These are phyloP conservation scores for Nicotiana attenuata DNA, from an alignment of 257 asterid species.

Conservation along the genomic window DNA sequence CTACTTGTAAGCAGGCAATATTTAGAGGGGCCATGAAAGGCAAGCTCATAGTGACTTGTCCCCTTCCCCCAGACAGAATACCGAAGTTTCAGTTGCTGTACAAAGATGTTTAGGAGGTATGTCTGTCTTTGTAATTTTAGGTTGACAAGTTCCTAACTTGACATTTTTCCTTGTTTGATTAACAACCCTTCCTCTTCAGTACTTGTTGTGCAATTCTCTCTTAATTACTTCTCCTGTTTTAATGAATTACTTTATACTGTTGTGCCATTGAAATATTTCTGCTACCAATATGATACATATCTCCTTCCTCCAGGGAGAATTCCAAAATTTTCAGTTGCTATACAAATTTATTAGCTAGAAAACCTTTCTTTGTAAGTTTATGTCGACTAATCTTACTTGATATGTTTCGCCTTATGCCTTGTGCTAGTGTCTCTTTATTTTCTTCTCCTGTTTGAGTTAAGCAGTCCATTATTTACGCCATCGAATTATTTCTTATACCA, in stretches of 20 bases:
- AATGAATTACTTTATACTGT: neutral
- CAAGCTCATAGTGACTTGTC: conserved; percentile 80
- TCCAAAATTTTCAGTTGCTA: neutral
- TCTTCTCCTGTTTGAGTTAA: neutral
- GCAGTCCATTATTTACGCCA: neutral
- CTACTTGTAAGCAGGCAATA: conserved; percentile 56
- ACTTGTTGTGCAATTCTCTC: neutral
- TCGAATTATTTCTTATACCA: neutral
- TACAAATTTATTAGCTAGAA: no score
- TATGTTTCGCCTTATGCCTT: no score
- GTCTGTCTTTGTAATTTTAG: neutral
- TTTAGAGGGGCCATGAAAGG: conserved; percentile 95
- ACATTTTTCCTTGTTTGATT: neutral
- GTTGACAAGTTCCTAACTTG: neutral
- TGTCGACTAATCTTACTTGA: no score
- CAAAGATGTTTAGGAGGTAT: conserved; percentile 59
- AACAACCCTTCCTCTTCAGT: neutral
- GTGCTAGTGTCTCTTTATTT: no score
- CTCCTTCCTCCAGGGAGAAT: neutral
- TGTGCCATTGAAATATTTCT: neutral
- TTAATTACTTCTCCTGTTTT: neutral
- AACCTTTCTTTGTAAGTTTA: no score
- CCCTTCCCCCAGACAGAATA: conserved; percentile 78
- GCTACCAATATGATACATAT: neutral
- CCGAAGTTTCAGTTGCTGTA: conserved; percentile 82